Percentiles rank a stretch among this genome's conserved stretches.
These are phyloP conservation scores for Fraxinus sp. DNA, from an alignment of 305 asterid genomes.

Conservation along the genomic window DNA sequence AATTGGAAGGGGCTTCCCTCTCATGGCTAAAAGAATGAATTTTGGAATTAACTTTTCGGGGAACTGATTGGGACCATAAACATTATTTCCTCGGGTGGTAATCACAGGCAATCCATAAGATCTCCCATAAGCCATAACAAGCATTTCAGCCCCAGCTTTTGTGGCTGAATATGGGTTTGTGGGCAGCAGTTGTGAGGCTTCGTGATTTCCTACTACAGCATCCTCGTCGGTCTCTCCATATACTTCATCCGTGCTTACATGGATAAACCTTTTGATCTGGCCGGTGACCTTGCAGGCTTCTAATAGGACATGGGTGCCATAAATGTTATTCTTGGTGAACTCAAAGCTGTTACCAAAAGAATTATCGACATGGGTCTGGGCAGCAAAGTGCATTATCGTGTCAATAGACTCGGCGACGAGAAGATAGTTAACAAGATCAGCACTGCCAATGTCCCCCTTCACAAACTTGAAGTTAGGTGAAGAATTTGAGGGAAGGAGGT, in stretches of 20 bases:
- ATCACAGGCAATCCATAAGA: slow-evolving; percentile 79
- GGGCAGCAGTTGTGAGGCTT: slow-evolving; percentile 87
- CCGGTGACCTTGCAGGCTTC: slow-evolving; percentile 94
- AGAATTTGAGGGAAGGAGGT: slow-evolving; percentile 65
- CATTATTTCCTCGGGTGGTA: slow-evolving; percentile 73
- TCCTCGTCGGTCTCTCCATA: slow-evolving; percentile 92
- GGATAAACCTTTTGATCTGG: slow-evolving; percentile 75
- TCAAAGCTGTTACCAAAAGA: slow-evolving; percentile 87
- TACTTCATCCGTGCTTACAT: slow-evolving; percentile 90
- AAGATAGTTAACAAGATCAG: slow-evolving; percentile 81
- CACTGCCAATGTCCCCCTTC: slow-evolving; percentile 83
- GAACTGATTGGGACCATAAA: slow-evolving; percentile 82
- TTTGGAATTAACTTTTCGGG: slow-evolving; percentile 92
- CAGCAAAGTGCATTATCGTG: slow-evolving; percentile 92
- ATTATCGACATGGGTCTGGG: slow-evolving; percentile 89
- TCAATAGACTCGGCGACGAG: slow-evolving; percentile 74
- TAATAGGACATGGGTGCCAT: slow-evolving; percentile 82
- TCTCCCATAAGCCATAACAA: slow-evolving; percentile 92
- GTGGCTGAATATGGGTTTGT: slow-evolving; percentile 90
- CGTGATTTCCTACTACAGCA: slow-evolving; percentile 85
- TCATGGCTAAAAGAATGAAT: slow-evolving; percentile 83
- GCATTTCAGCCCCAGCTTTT: slow-evolving; percentile 96
- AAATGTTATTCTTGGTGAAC: slow-evolving; percentile 84
- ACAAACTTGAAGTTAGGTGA: slow-evolving; percentile 79
- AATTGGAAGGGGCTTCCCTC: slow-evolving; percentile 75